Base-by-base conservation (phyloP, 441 rosid genomes). In the Bruguiera hainesii region DNA sequence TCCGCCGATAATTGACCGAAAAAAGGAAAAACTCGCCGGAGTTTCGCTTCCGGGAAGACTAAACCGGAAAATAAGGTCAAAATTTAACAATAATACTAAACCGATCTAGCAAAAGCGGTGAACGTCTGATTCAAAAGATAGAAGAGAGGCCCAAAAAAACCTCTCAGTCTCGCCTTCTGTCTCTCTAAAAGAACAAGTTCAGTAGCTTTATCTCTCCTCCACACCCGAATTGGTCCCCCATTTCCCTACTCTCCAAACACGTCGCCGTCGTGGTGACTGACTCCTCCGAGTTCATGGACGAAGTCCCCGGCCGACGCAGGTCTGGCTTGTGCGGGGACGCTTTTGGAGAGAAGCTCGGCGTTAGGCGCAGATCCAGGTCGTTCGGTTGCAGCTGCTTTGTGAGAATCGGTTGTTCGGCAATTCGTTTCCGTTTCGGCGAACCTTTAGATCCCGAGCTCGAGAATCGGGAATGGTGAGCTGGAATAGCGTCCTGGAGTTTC, bases 221-320 rank as follows among this genome's bases (percentile, higher is more conserved):
- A 50, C 67, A 67, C 29, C 60, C 68, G 56, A 68, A 67, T 39
- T 63, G 81, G 71, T 75, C 89, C 56, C 86, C 80, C 21, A 49
- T 20, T 49, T 29, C 57, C 3, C 87, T 83, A 58, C 83, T 84
- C 25, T 84, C 93, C 21, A 82, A 80, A 73, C 85, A 86, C 21
- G 93, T 85, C 28, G 91, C 80, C 63, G 89, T 87, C 57, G 96
- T 87, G 65, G 90, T 91, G 55, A 69, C 96, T 0, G 97, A 93
- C 69, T 84, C 97, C 81, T 91, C 97, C 29, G 97, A 89, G 68
- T 80, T 87, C 96, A 87, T 84, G 20, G 96, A 91, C 59, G 93
- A 89, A 56, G 87, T 83, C 31, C 75, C 91, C 16, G 86, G 85
- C 20, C 80, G 76, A 56, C 81, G 69, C n/a, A 31, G 28, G 20